A percentile compares a stretch with the other conserved stretches of the same genome.
Evolutionary conservation across 2,329 filamentous ascomycete genomes (phyloP).

Genomic region (Apiospora koreana): DNA sequence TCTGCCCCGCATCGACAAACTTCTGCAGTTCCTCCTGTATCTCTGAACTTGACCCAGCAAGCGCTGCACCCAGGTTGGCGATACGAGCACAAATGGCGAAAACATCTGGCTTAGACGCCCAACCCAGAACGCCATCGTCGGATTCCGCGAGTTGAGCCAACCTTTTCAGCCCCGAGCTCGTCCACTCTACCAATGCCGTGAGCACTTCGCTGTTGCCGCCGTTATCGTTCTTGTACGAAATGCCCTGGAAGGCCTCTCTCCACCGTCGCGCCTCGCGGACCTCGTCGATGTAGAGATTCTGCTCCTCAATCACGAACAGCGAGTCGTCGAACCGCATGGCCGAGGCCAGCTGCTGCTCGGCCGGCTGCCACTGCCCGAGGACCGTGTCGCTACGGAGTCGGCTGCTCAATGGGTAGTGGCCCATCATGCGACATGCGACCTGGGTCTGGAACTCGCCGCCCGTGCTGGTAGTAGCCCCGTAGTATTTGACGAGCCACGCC

Average conservation of each 20-base stretch:
- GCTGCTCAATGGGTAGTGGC: slow-evolving; percentile 28
- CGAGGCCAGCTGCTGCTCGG: slow-evolving; percentile 40
- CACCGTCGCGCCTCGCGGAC: slow-evolving; percentile 73
- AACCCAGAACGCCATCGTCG: slow-evolving; percentile 69
- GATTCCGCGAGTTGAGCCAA: slow-evolving; percentile 35
- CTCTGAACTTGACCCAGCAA: slow-evolving; percentile 24
- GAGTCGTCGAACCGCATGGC: slow-evolving; percentile 61
- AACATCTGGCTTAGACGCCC: slow-evolving; percentile 67
- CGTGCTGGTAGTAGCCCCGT: slow-evolving; percentile 25
- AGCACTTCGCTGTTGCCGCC: slow-evolving; percentile 27
- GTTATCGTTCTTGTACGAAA: not conserved
- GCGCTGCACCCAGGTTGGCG: slow-evolving; percentile 39
- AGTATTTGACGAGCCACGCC: slow-evolving; percentile 40
- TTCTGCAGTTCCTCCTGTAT: slow-evolving; percentile 22
- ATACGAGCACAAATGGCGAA: slow-evolving; percentile 61
- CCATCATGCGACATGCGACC: slow-evolving; percentile 45
- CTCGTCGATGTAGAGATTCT: slow-evolving; percentile 91
- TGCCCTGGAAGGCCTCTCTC: slow-evolving; percentile 49
- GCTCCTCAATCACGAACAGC: slow-evolving; percentile 86
- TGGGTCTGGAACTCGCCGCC: slow-evolving; percentile 38
- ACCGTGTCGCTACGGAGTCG: slow-evolving; percentile 16
- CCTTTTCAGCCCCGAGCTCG: slow-evolving; percentile 46
- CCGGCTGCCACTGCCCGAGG: slow-evolving; percentile 27
- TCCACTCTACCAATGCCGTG: slow-evolving; percentile 46
- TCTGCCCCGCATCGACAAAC: slow-evolving; percentile 24